Percentiles rank a stretch among this genome's conserved stretches.
These are phyloP conservation scores for Caloboletus firmus DNA, from an alignment of 1,284 basidiomycete species.

Conservation along the genomic window DNA sequence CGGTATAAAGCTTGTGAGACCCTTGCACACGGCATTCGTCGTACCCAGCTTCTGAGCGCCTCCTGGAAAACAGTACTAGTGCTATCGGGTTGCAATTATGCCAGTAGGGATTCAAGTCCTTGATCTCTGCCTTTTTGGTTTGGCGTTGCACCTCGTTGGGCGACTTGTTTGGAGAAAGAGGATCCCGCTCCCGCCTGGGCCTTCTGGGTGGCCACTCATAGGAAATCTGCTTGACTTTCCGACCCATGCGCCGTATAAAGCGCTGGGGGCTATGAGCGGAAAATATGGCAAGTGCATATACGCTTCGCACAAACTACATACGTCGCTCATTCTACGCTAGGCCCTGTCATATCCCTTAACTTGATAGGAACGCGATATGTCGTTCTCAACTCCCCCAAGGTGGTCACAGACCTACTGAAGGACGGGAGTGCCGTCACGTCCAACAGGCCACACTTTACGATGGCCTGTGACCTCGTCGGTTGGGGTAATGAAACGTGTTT, in stretches of 20 bases:
- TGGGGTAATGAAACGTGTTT: constrained; percentile 24
- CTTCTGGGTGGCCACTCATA: constrained; percentile 28
- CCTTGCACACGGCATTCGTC: neutral
- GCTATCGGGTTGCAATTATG: neutral
- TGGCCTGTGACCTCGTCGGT: constrained; percentile 29
- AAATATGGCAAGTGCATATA: constrained; percentile 41
- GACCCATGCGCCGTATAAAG: constrained; percentile 39
- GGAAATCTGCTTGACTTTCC: constrained; percentile 46
- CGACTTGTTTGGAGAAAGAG: neutral
- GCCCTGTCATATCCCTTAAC: constrained; percentile 11
- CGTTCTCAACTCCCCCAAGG: constrained; percentile 16
- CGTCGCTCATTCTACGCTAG: constrained; percentile 30
- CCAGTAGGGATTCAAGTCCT: neutral
- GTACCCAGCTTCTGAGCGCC: neutral
- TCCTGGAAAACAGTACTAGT: neutral
- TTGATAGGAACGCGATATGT: constrained; percentile 6
- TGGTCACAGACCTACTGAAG: constrained; percentile 22
- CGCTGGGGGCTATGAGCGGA: constrained; percentile 43
- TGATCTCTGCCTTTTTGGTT: neutral
- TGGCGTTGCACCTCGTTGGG: neutral
- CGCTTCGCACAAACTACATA: constrained; percentile 31
- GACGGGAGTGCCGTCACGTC: constrained; percentile 23
- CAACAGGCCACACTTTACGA: constrained; percentile 17
- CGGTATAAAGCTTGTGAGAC: neutral
- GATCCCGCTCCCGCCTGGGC: constrained; percentile 29